Conservation (phyloP, 2,329 filamentous ascomycete species). For the Pestalotiopsis fici region DNA sequence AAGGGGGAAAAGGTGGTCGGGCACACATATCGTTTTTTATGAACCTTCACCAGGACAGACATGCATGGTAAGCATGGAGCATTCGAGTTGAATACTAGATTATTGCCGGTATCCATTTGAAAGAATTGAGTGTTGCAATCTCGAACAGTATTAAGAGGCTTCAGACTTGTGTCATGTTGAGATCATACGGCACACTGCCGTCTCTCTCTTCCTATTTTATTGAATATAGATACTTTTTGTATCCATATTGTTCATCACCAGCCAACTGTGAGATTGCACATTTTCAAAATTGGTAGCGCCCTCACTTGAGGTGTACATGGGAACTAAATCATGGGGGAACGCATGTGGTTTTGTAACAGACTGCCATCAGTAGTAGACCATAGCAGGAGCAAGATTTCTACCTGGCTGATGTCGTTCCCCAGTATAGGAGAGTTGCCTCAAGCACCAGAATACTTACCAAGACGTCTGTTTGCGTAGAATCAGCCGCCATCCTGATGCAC, state of each 20-base stretch:
- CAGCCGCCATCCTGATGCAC: too few relatives aligned
- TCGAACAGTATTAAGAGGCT: constrained; percentile 1
- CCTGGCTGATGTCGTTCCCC: too few relatives aligned
- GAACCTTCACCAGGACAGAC: too few relatives aligned
- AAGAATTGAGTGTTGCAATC: not conserved
- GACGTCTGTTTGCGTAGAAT: too few relatives aligned
- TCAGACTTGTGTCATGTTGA: constrained; percentile 13
- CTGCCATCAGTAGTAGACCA: too few relatives aligned
- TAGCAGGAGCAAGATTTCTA: too few relatives aligned
- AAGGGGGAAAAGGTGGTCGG: too few relatives aligned
- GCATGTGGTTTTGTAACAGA: not conserved
- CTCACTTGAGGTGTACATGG: not conserved
- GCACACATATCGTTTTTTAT: too few relatives aligned
- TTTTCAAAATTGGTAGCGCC: not conserved
- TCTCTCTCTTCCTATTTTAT: constrained; percentile 15
- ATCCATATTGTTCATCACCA: constrained; percentile 10
- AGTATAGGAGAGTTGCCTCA: too few relatives aligned
- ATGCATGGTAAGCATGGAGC: too few relatives aligned
- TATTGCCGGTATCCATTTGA: not conserved
- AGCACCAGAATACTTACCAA: too few relatives aligned
- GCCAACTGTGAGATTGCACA: constrained; percentile 8
- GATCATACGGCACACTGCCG: constrained; percentile 8
- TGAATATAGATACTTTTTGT: constrained; percentile 1
- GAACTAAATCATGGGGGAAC: not conserved
- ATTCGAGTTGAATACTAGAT: too few relatives aligned